phyloP scores from a whole-genome alignment of 805 yeast species.

The Saturnispora sanitii region DNA sequence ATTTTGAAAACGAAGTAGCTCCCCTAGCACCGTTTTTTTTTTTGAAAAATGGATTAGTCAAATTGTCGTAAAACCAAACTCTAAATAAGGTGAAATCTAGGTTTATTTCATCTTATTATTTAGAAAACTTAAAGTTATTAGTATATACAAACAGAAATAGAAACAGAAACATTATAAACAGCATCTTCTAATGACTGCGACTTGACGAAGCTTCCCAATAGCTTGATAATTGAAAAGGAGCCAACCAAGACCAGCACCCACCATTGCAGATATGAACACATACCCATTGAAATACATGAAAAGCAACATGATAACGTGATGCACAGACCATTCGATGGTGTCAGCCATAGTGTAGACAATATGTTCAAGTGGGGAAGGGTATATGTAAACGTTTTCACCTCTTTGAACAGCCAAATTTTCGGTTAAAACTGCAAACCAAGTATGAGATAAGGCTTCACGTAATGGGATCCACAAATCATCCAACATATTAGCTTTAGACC shows the following conservation, averaged over 20 bases:
- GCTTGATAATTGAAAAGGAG: conserved; percentile 12
- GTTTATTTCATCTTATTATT: no score
- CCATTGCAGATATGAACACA: conserved; percentile 15
- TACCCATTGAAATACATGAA: conserved; percentile 18
- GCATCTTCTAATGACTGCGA: conserved; percentile 14
- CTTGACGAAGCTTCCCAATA: conserved; percentile 5
- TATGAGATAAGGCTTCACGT: conserved; percentile 10
- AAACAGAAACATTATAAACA: conserved; percentile 12
- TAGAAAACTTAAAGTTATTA: no score
- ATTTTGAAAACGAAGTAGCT: no score
- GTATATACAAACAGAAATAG: no score
- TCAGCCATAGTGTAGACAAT: conserved; percentile 10
- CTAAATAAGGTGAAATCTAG: no score
- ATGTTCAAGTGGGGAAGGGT: conserved; percentile 15
- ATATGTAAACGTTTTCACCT: conserved; percentile 12
- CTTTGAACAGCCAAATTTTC: conserved; percentile 10
- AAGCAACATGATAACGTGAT: conserved; percentile 15
- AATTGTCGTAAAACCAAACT: no score
- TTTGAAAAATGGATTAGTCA: no score
- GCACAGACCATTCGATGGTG: conserved; percentile 17
- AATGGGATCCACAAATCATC: conserved; percentile 11
- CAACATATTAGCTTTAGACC: no score
- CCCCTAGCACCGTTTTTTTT: no score
- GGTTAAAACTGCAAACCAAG: conserved; percentile 13
- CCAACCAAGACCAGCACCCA: conserved; percentile 16